phyloP scores from a whole-genome alignment of 805 yeast genomes.

The Candida ulmi region DNA sequence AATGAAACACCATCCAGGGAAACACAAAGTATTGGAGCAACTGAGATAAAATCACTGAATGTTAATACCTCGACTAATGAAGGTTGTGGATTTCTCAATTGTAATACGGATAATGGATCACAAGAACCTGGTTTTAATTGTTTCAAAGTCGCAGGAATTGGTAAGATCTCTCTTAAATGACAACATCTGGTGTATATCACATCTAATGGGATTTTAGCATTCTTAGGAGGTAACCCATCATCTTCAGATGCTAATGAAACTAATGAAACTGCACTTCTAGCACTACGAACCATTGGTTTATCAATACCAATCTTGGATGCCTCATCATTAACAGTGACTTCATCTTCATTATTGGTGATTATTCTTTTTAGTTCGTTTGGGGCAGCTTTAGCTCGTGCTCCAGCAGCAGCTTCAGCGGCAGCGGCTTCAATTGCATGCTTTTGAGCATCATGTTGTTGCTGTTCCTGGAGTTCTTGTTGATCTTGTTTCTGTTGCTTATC shows the following conservation, averaged over 20 bases:
- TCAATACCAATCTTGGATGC: constrained; percentile 35
- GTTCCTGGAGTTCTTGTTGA: no score
- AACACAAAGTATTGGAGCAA: constrained; percentile 76
- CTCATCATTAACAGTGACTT: constrained; percentile 26
- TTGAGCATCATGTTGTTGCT: constrained; percentile 11
- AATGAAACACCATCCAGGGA: constrained; percentile 76
- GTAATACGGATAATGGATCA: constrained; percentile 76
- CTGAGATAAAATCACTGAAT: constrained; percentile 79
- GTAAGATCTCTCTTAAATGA: constrained; percentile 84
- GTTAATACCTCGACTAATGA: constrained; percentile 83
- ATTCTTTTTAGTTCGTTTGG: constrained; percentile 26
- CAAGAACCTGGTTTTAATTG: constrained; percentile 70
- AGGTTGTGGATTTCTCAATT: constrained; percentile 80
- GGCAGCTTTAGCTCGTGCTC: constrained; percentile 28
- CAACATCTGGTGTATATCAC: constrained; percentile 87
- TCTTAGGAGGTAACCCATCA: constrained; percentile 25
- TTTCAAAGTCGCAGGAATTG: constrained; percentile 83
- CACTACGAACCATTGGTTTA: constrained; percentile 37
- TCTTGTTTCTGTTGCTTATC: no score
- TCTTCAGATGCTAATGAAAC: constrained; percentile 11
- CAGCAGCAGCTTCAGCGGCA: constrained; percentile 33
- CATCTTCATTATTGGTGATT: constrained; percentile 31
- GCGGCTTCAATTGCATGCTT: constrained; percentile 27
- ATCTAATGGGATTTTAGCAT: constrained; percentile 45
- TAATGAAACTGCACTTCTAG: constrained; percentile 25